Conservation (phyloP, 345 rosid genomes). For the Brassica cretica region DNA sequence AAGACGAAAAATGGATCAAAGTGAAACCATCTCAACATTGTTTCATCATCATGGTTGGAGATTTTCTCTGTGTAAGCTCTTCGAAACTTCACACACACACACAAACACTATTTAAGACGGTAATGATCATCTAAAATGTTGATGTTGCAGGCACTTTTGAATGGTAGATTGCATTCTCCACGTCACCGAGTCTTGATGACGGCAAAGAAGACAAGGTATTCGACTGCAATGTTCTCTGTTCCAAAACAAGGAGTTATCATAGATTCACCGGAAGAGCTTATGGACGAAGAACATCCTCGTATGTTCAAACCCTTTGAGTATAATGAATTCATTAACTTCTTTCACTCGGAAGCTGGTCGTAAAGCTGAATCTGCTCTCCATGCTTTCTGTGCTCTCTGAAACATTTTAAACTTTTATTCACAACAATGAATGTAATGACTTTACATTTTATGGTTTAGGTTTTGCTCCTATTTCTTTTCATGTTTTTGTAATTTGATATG, state of each 20-base stretch:
- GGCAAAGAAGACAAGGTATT: slow-evolving; percentile 56
- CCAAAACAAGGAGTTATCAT: slow-evolving; percentile 47
- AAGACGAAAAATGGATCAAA: slow-evolving; percentile 51
- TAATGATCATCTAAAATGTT: neutral
- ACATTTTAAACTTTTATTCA: neutral
- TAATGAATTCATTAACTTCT: slow-evolving; percentile 41
- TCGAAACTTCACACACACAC: neutral
- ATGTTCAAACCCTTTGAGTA: slow-evolving; percentile 55
- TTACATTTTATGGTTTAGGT: neutral
- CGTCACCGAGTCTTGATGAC: slow-evolving; percentile 63
- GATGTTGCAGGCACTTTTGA: slow-evolving; percentile 59
- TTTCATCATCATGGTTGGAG: slow-evolving; percentile 52
- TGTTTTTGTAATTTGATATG: neutral
- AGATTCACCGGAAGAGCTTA: slow-evolving; percentile 51
- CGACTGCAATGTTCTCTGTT: slow-evolving; percentile 52
- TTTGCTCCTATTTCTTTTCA: neutral
- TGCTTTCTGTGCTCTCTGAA: slow-evolving; percentile 43
- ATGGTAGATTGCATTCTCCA: slow-evolving; percentile 57
- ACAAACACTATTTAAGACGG: neutral
- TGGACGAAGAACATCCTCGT: slow-evolving; percentile 57
- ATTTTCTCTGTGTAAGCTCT: slow-evolving; percentile 47
- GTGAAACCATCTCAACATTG: slow-evolving; percentile 50
- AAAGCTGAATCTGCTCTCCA: slow-evolving; percentile 39
- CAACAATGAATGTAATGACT: neutral
- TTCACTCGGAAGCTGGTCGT: slow-evolving; percentile 44